Conservation (phyloP, 1,139 yeast species). For the Scheffersomyces stambukii region DNA sequence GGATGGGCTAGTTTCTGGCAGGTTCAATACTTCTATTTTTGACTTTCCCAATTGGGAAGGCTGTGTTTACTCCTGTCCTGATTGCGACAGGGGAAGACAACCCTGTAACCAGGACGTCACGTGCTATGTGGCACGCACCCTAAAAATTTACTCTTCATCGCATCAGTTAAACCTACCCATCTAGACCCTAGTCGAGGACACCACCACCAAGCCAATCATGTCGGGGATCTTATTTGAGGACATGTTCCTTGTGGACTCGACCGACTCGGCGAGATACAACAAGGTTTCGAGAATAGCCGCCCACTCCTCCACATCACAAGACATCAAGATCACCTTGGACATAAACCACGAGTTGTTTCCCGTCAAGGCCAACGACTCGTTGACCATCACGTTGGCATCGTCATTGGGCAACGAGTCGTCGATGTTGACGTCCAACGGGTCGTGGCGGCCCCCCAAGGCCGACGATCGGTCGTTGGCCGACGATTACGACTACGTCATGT, state of each 20-base stretch:
- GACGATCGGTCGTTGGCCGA: conserved; percentile 87
- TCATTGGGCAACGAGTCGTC: conserved; percentile 60
- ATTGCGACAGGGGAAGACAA: too few species aligned
- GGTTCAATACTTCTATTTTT: too few species aligned
- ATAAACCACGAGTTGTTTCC: conserved; percentile 93
- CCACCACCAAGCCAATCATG: conserved; percentile 43
- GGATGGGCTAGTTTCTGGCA: neutral
- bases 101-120: neutral
- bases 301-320: conserved; percentile 77
- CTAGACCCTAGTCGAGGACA: too few species aligned
- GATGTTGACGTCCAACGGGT: conserved; percentile 56
- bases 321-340: conserved; percentile 83
- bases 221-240: conserved; percentile 89
- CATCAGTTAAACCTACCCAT: too few species aligned
- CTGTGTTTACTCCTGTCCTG: too few species aligned
- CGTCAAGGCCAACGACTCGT: conserved; percentile 67
- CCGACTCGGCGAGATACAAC: conserved; percentile 89
- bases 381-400: conserved; percentile 87
- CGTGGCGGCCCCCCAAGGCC: conserved; percentile 90
- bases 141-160: neutral
- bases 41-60: too few species aligned
- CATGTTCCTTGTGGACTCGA: conserved; percentile 79
- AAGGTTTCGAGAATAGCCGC: conserved; percentile 89
- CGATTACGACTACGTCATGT: conserved; percentile 97
- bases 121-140: neutral